Evolutionary conservation across 1,284 basidiomycete species (phyloP).

Genomic region (Boletus hoseneyae): DNA sequence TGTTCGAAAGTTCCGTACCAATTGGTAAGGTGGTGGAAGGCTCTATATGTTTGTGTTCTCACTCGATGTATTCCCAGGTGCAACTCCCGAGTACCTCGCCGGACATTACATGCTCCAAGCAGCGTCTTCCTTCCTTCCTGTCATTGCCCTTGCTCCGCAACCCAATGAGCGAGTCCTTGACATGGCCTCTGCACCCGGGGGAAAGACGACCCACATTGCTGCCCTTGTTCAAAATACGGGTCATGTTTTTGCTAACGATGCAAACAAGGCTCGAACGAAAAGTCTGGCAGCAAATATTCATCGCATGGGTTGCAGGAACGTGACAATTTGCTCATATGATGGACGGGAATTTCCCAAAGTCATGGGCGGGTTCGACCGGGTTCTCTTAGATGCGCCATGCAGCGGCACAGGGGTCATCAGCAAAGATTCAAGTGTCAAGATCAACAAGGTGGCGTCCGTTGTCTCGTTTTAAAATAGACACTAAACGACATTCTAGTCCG

Average conservation of each 20-base stretch:
- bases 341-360: conserved; percentile 99
- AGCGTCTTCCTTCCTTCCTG: conserved; percentile 98
- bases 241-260: conserved; percentile 97
- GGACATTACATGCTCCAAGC: conserved; percentile 99
- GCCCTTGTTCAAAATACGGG: conserved; percentile 98
- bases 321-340: conserved; percentile 96
- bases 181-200: conserved; percentile 98
- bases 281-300: conserved; percentile 96
- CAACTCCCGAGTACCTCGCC: conserved; percentile 98
- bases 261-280: conserved; percentile 94
- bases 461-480: not conserved
- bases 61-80: conserved; percentile 43
- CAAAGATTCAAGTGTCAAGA: conserved; percentile 97
- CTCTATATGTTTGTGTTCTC: not conserved
- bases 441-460: conserved; percentile 79
- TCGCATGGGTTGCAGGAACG: conserved; percentile 97
- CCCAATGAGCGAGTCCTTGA: conserved; percentile 94
- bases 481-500: conserved; percentile 54
- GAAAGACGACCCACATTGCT: conserved; percentile 95
- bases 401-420: conserved; percentile 98
- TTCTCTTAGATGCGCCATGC: conserved; percentile 96
- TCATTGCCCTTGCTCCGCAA: conserved; percentile 92
- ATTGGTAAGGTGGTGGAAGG: conserved; percentile 54
- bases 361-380: conserved; percentile 97
- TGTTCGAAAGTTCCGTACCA: conserved; percentile 95